Evolutionary conservation across 75 land plant species (phyloP), one percentile per base, ranked within the genome.

Genomic region (Picea sitchensis): DNA sequence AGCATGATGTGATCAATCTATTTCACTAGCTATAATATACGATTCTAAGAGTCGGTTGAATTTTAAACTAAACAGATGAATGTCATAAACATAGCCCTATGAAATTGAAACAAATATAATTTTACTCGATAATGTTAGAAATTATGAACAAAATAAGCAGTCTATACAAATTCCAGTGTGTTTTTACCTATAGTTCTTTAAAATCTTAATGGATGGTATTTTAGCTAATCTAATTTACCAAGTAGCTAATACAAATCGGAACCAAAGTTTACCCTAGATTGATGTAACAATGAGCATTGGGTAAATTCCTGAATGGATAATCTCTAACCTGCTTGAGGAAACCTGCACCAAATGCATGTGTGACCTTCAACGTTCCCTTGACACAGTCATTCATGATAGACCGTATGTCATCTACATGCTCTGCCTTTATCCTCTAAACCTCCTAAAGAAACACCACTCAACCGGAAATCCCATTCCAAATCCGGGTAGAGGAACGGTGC

Each of bases 291-390:
- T 13, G 47, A 77, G 7, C 11, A 0, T 32, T 20, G 47, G 8
- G 31, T 21, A 21, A 12, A 20, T 41, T 67, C 31, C 71, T 73
- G 0, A 73, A 73, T 14, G 44, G 9, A 9, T 26, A 26, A 26
- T 26, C 26, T 32, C 64, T 56, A 80, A 95, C 98, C 91, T 91
- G 26, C 26, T 26, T 26, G 26, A 26, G 26, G 26, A 26, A 26
- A 26, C 26, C 26, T 26, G 26, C 26, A 26, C 26, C 26, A 26
- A 26, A 26, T 26, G 26, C 26, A 26, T 26, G 26, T 26, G 98
- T 95, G 79, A 95, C 98, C 79, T 92, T 92, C 92, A 95, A 76
- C 15, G 90, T 90, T 15, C 98, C 98, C 81, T 95, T 95, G n/a
- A 95, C 98, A 59, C 93, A 92, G 62, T 91, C 98, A 72, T 95